These are phyloP conservation scores for Apiospora aurea DNA, from an alignment of 2,329 filamentous ascomycete genomes.

Conservation along the genomic window DNA sequence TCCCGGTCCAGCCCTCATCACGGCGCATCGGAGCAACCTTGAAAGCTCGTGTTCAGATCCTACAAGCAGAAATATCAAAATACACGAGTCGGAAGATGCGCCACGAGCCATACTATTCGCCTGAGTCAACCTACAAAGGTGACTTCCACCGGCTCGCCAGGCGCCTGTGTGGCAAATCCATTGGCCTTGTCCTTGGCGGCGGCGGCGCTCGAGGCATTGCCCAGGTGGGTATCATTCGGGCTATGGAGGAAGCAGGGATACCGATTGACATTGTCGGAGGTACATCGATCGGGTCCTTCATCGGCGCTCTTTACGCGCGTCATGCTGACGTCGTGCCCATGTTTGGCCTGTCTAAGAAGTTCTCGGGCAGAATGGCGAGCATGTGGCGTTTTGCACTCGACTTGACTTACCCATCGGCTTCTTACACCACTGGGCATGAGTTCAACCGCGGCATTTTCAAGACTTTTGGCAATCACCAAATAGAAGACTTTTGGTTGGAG, in stretches of 20 bases:
- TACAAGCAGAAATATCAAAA: conserved; percentile 97
- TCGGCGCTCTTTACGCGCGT: conserved; percentile 92
- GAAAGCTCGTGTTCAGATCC: conserved; percentile 90
- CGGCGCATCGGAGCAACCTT: conserved; percentile 84
- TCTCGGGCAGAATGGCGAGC: conserved; percentile 97
- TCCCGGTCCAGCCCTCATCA: conserved; percentile 76
- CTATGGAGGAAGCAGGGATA: conserved; percentile 94
- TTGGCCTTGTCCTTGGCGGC: conserved; percentile 91
- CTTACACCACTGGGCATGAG: conserved; percentile 97
- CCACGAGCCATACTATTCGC: conserved; percentile 86
- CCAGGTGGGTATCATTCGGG: conserved; percentile 92
- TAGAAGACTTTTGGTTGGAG: conserved; percentile 98
- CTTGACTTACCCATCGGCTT: conserved; percentile 93
- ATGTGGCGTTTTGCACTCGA: conserved; percentile 99
- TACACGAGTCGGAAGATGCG: conserved; percentile 94
- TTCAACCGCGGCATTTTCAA: conserved; percentile 99
- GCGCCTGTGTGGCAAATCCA: conserved; percentile 89
- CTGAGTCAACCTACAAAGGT: conserved; percentile 92
- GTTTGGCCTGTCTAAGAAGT: conserved; percentile 96
- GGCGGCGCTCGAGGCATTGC: conserved; percentile 92
- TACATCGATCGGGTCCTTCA: conserved; percentile 95
- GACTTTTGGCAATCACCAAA: conserved; percentile 94
- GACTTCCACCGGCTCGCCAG: conserved; percentile 95
- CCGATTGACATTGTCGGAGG: conserved; percentile 95
- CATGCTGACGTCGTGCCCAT: conserved; percentile 97